A percentile compares a stretch with the other conserved stretches of the same genome.
Evolutionary conservation across 306 rosid species (phyloP).

Genomic region (Vigna unguiculata): DNA sequence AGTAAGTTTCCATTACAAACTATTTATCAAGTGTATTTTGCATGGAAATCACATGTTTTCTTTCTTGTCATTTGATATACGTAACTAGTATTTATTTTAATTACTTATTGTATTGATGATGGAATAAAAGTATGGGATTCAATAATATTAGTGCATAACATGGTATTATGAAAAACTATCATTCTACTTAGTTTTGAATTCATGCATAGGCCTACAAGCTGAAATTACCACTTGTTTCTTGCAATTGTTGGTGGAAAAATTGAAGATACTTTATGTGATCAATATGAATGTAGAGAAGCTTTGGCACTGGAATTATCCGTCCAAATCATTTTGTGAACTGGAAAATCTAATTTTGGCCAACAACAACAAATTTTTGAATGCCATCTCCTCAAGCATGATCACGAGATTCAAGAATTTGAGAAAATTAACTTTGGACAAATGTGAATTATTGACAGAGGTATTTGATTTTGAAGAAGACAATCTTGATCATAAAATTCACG

Average conservation of each 20-base stretch:
- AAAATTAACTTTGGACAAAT: background rate
- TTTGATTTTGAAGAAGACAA: background rate
- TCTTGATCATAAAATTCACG: background rate
- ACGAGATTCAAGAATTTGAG: background rate
- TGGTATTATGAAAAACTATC: background rate
- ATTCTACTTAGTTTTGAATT: background rate
- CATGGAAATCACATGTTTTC: too few relatives aligned
- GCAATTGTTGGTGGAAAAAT: background rate
- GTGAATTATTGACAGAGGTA: background rate
- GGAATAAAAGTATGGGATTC: background rate
- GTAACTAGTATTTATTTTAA: background rate
- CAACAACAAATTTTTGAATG: background rate
- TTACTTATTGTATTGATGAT: background rate
- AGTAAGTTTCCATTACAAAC: background rate
- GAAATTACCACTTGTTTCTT: background rate
- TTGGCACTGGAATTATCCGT: background rate
- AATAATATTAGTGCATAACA: background rate
- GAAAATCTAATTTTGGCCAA: background rate
- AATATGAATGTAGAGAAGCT: background rate
- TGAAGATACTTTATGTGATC: background rate
- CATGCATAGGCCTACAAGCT: accelerated
- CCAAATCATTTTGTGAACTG: background rate
- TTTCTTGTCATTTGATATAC: too few relatives aligned
- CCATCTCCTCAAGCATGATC: background rate
- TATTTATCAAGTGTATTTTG: too few relatives aligned